These are phyloP conservation scores for Seiridium cupressi DNA, from an alignment of 2,329 filamentous ascomycete species.

Conservation along the genomic window DNA sequence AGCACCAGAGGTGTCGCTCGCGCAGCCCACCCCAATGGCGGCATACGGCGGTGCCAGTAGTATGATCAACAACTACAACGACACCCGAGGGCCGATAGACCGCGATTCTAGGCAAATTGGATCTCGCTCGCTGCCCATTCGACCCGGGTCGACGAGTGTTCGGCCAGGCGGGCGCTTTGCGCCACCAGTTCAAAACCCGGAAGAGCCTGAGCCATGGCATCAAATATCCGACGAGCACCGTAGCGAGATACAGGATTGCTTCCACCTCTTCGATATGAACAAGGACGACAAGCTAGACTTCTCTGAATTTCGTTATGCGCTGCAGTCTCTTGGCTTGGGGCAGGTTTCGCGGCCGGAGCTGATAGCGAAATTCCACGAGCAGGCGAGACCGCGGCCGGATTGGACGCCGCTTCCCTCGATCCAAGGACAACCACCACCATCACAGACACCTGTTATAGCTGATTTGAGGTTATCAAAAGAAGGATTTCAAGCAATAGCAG, in stretches of 20 bases:
- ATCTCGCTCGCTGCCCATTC: constrained; percentile 23
- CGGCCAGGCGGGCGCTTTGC: constrained; percentile 27
- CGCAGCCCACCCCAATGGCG: constrained; percentile 7
- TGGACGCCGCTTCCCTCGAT: constrained; percentile 44
- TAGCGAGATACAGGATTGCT: constrained; percentile 55
- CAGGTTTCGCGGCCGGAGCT: constrained; percentile 85
- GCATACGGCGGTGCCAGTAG: constrained; percentile 28
- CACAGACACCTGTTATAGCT: constrained; percentile 56
- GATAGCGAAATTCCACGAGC: constrained; percentile 73
- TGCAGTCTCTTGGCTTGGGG: constrained; percentile 86
- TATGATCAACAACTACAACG: constrained; percentile 29
- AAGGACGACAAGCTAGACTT: constrained; percentile 94
- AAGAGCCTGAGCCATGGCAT: constrained; percentile 29
- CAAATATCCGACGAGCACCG: constrained; percentile 82
- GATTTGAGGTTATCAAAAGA: constrained; percentile 72
- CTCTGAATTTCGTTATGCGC: constrained; percentile 95
- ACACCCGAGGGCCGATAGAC: constrained; percentile 1
- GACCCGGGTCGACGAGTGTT: constrained; percentile 14
- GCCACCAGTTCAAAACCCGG: constrained; percentile 25
- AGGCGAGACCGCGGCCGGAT: constrained; percentile 70
- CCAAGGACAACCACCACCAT: constrained; percentile 41
- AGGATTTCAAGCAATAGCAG: constrained; percentile 73
- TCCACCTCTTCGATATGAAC: constrained; percentile 89
- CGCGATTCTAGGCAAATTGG: constrained; percentile 9
- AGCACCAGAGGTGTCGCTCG: constrained; percentile 9